Conservation (phyloP, 2,329 filamentous ascomycete genomes). For the Trichoderma simmonsii region DNA sequence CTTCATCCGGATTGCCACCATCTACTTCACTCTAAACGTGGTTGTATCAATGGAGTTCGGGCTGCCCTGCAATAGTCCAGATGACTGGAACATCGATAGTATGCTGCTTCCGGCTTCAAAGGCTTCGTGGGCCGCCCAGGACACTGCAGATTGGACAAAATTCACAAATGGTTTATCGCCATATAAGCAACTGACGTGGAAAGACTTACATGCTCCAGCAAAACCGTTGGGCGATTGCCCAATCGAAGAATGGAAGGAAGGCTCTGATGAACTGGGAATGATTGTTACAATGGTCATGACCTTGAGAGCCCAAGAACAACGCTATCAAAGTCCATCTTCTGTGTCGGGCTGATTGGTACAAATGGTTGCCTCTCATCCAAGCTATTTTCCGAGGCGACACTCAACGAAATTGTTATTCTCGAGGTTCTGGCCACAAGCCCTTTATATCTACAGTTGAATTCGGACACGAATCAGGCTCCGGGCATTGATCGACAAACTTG, state of each 20-base stretch:
- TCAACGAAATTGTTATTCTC: neutral
- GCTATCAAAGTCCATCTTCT: neutral
- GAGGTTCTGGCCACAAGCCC: neutral
- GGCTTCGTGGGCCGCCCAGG: neutral
- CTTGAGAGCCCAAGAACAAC: neutral
- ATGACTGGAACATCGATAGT: neutral
- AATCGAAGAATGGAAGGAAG: neutral
- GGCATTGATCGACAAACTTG: neutral
- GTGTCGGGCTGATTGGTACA: neutral
- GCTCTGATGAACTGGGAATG: conserved; percentile 11
- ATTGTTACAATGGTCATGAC: conserved; percentile 13
- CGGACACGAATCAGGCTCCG: neutral
- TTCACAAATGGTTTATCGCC: neutral
- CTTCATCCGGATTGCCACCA: neutral
- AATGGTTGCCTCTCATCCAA: neutral
- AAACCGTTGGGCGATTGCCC: neutral
- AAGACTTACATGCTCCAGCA: neutral
- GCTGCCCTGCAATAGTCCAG: neutral
- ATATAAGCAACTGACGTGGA: neutral
- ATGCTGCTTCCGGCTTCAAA: conserved; percentile 7
- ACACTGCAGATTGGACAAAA: neutral
- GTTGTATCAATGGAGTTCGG: conserved; percentile 7
- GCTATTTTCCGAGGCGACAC: neutral
- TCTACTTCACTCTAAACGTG: neutral
- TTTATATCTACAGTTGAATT: neutral